Evolutionary conservation across 2,329 filamentous ascomycete genomes (phyloP).

Genomic region (Colletotrichum sp.): DNA sequence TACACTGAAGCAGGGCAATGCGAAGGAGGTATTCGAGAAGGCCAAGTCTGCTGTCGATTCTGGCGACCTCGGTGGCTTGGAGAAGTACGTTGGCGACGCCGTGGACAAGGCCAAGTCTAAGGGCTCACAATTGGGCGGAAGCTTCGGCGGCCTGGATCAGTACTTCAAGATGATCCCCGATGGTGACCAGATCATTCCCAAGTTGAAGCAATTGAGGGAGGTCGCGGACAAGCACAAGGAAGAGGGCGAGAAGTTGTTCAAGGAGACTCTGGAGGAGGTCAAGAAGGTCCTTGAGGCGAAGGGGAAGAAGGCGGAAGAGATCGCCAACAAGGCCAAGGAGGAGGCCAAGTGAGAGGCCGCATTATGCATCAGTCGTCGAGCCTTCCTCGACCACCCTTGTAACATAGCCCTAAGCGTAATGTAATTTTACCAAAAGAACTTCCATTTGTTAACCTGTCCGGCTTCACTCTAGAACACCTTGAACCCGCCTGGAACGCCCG

Average conservation of each 20-base stretch:
- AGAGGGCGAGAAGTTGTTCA: slow-evolving; percentile 71
- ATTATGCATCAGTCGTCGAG: background rate
- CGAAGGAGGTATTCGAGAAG: slow-evolving; percentile 65
- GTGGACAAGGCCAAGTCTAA: slow-evolving; percentile 60
- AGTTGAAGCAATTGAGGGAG: slow-evolving; percentile 68
- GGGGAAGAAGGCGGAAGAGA: slow-evolving; percentile 60
- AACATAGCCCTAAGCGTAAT: background rate
- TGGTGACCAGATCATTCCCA: slow-evolving; percentile 67
- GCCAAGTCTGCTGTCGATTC: slow-evolving; percentile 65
- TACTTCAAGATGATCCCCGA: slow-evolving; percentile 70
- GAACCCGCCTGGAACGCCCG: background rate
- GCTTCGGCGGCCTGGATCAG: slow-evolving; percentile 58
- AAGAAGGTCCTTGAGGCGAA: slow-evolving; percentile 67
- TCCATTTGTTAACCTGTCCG: background rate
- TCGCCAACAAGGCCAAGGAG: slow-evolving; percentile 59
- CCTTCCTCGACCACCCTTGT: background rate
- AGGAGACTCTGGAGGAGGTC: slow-evolving; percentile 71
- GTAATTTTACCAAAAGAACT: background rate
- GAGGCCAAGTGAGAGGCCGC: slow-evolving; percentile 37
- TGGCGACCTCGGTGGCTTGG: slow-evolving; percentile 62
- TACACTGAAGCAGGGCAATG: slow-evolving; percentile 69
- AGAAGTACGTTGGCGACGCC: slow-evolving; percentile 64
- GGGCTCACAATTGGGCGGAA: slow-evolving; percentile 38
- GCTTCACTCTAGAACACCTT: background rate
- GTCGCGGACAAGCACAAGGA: slow-evolving; percentile 70